Conservation (phyloP, 179 eudicot species). For the Silene vulgaris region DNA sequence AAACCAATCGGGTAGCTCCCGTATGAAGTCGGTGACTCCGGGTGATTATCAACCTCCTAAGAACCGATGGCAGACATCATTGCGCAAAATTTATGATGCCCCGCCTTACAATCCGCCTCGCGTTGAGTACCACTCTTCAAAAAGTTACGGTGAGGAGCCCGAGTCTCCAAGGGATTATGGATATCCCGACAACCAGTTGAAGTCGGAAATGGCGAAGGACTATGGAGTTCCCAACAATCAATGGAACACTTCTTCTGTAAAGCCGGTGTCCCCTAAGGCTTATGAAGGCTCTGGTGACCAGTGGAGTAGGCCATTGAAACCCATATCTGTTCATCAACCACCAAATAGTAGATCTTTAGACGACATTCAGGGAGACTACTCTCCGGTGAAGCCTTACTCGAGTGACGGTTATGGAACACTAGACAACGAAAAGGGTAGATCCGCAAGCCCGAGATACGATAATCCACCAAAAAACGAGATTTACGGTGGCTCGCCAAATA, state of each 20-base stretch:
- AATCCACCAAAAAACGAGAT: not conserved
- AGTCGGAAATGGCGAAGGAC: not conserved
- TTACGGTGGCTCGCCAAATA: not conserved
- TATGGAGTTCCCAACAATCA: not conserved
- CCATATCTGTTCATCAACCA: not conserved
- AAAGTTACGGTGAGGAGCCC: slow-evolving; percentile 6
- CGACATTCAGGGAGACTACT: not conserved
- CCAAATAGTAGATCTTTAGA: not conserved
- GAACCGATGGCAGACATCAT: slow-evolving; percentile 12
- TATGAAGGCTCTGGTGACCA: not conserved
- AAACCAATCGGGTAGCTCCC: not conserved
- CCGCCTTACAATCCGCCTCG: slow-evolving; percentile 8
- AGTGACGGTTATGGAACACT: not conserved
- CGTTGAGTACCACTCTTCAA: slow-evolving; percentile 4
- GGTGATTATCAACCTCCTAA: slow-evolving; percentile 4
- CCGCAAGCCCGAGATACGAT: slow-evolving; percentile 10
- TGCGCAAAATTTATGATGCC: not conserved
- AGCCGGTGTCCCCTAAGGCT: not conserved
- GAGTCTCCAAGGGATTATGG: slow-evolving; percentile 8
- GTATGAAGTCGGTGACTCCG: not conserved
- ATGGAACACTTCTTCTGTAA: not conserved
- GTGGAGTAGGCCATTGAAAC: not conserved
- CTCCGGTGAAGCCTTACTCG: not conserved
- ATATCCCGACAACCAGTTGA: not conserved
- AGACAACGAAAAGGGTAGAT: not conserved